Percentiles rank a stretch among this genome's conserved stretches.
Evolutionary conservation across 108 stramenopile genomes (phyloP).

Genomic region (Nitzschia putrida): DNA sequence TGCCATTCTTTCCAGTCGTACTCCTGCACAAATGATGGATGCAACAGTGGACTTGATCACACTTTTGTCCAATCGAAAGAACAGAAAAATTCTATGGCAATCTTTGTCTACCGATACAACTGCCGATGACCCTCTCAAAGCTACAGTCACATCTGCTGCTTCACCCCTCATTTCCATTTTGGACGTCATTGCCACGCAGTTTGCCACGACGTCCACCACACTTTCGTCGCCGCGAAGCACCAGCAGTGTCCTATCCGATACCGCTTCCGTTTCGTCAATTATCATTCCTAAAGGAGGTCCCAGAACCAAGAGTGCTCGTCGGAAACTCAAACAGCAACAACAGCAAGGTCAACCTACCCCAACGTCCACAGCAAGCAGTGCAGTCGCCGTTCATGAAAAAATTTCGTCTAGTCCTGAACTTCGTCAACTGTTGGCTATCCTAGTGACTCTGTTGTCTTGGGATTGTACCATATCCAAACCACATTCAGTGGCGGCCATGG

Average conservation of each 20-base stretch:
- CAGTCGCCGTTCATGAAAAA: background rate
- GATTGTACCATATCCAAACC: constrained; percentile 50
- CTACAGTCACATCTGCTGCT: background rate
- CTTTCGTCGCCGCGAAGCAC: too few relatives aligned
- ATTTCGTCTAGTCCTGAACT: constrained; percentile 3
- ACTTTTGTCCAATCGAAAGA: constrained; percentile 47
- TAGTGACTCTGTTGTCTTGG: constrained; percentile 50
- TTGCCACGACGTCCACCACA: too few relatives aligned
- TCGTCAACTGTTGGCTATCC: constrained; percentile 45
- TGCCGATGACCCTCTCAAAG: background rate
- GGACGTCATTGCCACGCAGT: constrained; percentile 18
- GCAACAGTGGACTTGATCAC: constrained; percentile 46
- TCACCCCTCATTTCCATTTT: constrained; percentile 40
- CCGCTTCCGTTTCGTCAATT: too few relatives aligned
- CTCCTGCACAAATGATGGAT: constrained; percentile 10
- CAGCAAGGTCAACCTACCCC: constrained; percentile 2
- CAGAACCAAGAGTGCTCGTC: constrained; percentile 37
- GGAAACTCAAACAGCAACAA: constrained; percentile 25
- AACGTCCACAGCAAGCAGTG: background rate
- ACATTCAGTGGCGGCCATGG: constrained; percentile 32
- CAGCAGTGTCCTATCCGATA: too few relatives aligned
- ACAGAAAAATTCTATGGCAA: constrained; percentile 43
- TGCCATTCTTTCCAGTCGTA: constrained; percentile 41
- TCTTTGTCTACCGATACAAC: background rate
- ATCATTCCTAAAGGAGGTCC: background rate